A percentile compares a stretch with the other conserved stretches of the same genome.
These are phyloP conservation scores for Eimeria brunetti DNA, from an alignment of 169 alveolate species.

Conservation along the genomic window DNA sequence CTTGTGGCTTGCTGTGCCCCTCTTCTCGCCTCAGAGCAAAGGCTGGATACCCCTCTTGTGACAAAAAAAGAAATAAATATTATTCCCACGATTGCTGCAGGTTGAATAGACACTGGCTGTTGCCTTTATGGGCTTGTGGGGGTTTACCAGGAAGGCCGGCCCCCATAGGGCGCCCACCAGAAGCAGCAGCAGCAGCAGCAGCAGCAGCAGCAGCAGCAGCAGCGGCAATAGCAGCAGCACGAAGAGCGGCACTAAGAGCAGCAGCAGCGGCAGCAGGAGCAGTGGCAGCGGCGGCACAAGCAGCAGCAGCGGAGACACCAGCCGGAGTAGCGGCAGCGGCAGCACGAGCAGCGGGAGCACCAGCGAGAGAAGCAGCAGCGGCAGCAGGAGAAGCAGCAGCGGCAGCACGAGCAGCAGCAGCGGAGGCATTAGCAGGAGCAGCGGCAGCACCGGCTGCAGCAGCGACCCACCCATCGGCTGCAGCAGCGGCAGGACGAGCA, in stretches of 20 bases:
- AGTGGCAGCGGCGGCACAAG: slow-evolving; percentile 8
- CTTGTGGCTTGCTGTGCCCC: too few relatives aligned
- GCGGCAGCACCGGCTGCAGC: background rate
- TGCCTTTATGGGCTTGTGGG: too few relatives aligned
- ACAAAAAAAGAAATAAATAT: too few relatives aligned
- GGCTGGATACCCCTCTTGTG: too few relatives aligned
- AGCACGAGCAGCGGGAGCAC: background rate
- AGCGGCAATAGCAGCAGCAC: slow-evolving; percentile 23
- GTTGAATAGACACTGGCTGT: too few relatives aligned
- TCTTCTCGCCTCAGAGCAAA: too few relatives aligned
- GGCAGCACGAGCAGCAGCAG: too few relatives aligned
- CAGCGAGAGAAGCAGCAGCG: background rate
- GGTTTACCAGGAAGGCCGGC: too few relatives aligned
- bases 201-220: slow-evolving; percentile 51
- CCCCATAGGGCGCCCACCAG: too few relatives aligned
- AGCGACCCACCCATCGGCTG: background rate
- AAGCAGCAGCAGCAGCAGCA: too few relatives aligned
- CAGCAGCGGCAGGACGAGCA: slow-evolving; percentile 18
- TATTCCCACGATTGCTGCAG: too few relatives aligned
- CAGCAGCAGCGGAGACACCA: background rate
- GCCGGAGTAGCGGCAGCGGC: background rate
- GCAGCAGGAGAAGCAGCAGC: slow-evolving; percentile 17
- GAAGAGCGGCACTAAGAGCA: background rate
- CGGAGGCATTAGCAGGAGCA: background rate
- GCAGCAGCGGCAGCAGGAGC: slow-evolving; percentile 1